A percentile compares a stretch with the other conserved stretches of the same genome.
Evolutionary conservation across 129 eudicot genomes (phyloP).

Genomic region (Dittrichia graveolens): DNA sequence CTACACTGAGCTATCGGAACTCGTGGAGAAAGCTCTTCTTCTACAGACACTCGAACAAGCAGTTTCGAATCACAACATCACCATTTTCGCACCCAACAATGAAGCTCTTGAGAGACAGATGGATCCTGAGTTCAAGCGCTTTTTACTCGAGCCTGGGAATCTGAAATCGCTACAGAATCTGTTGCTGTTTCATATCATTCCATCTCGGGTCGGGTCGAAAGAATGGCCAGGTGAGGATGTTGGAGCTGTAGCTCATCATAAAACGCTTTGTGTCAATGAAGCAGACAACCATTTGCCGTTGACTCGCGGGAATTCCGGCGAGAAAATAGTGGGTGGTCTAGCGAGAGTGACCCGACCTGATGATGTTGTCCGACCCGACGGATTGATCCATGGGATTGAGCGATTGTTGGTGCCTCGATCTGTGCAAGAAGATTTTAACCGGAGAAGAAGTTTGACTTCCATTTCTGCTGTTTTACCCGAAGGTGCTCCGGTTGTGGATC

Average conservation of each 20-base stretch:
- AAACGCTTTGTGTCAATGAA: constrained; percentile 41
- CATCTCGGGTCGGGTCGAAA: constrained; percentile 63
- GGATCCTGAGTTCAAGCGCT: constrained; percentile 87
- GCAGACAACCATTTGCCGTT: constrained; percentile 25
- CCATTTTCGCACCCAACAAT: constrained; percentile 86
- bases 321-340: constrained; percentile 50
- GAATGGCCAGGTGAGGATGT: constrained; percentile 49
- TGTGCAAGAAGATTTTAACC: constrained; percentile 78
- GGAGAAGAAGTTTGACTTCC: constrained; percentile 64
- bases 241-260: constrained; percentile 26
- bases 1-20: constrained; percentile 83
- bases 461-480: constrained; percentile 85
- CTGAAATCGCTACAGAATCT: constrained; percentile 70
- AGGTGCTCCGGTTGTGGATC: constrained; percentile 95
- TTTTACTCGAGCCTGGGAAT: constrained; percentile 78
- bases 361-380: constrained; percentile 76
- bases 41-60: constrained; percentile 69
- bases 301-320: constrained; percentile 35
- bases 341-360: constrained; percentile 58
- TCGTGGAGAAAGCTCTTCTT: constrained; percentile 82
- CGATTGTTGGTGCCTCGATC: constrained; percentile 70
- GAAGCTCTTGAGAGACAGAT: constrained; percentile 71
- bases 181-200: constrained; percentile 68
- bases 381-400: constrained; percentile 89
- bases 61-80: constrained; percentile 63